Percentiles rank a stretch among this genome's conserved stretches.
Conservation (phyloP, 2,329 filamentous ascomycete genomes). For the Leptographium procerum region DNA sequence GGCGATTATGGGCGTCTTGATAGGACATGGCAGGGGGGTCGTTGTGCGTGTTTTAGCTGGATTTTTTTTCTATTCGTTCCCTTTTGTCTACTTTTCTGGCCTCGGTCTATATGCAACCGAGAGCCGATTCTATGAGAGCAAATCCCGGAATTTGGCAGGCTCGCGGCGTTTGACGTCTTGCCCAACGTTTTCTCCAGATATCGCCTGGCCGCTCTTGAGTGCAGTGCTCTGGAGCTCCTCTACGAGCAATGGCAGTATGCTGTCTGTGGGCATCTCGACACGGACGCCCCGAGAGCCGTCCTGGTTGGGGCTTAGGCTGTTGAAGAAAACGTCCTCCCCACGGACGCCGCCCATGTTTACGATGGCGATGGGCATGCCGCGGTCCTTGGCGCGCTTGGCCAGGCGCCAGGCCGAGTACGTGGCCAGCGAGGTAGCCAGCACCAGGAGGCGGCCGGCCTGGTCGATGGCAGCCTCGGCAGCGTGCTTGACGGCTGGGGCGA, state of each 20-base stretch:
- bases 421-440: slow-evolving; percentile 81
- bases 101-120: neutral
- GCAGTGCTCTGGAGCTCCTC: slow-evolving; percentile 30
- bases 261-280: slow-evolving; percentile 46
- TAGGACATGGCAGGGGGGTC: neutral
- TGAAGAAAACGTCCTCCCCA: slow-evolving; percentile 64
- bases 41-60: neutral
- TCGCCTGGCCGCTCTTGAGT: neutral
- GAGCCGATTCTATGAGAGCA: slow-evolving; percentile 37
- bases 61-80: neutral
- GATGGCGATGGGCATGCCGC: slow-evolving; percentile 75
- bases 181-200: neutral
- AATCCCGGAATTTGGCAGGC: slow-evolving; percentile 41
- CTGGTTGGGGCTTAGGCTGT: slow-evolving; percentile 39
- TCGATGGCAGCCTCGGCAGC: slow-evolving; percentile 75
- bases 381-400: slow-evolving; percentile 70
- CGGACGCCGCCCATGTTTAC: slow-evolving; percentile 79
- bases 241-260: slow-evolving; percentile 45
- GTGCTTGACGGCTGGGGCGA: slow-evolving; percentile 54
- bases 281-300: slow-evolving; percentile 41
- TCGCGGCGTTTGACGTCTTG: slow-evolving; percentile 11
- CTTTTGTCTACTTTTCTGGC: slow-evolving; percentile 6
- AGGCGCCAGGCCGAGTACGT: slow-evolving; percentile 93
- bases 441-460: slow-evolving; percentile 58
- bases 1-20: neutral